phyloP scores from a whole-genome alignment of 176 grass and related monocot genomes.

The Musa acuminata region DNA sequence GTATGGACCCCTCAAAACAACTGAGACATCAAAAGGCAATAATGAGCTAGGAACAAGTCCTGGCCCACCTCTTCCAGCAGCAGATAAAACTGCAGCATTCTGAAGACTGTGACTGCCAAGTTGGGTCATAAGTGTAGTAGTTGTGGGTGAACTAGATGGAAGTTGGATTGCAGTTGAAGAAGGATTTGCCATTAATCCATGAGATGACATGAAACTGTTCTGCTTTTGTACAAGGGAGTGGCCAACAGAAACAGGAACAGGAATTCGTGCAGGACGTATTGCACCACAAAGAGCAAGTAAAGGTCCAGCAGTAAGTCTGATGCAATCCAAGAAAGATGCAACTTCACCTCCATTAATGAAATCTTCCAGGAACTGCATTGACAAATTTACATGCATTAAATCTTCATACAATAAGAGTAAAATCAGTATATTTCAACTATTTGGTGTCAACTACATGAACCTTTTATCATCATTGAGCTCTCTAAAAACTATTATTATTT shows the following conservation, averaged over 20 bases:
- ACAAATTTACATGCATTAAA: not conserved
- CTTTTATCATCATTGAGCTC: too few relatives aligned
- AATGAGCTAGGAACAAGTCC: conserved; percentile 98
- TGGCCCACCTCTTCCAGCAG: conserved; percentile 64
- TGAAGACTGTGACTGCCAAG: conserved; percentile 66
- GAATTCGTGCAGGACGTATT: conserved; percentile 94
- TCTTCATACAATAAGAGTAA: not conserved
- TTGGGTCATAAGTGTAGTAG: conserved; percentile 40
- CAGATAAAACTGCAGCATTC: conserved; percentile 71
- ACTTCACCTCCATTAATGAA: conserved; percentile 98
- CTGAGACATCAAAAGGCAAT: conserved; percentile 96
- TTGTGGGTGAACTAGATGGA: conserved; percentile 26
- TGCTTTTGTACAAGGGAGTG: conserved; percentile 56
- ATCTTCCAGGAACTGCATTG: conserved; percentile 93
- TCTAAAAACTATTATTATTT: too few relatives aligned
- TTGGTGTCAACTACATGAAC: too few relatives aligned
- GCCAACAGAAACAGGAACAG: conserved; percentile 65
- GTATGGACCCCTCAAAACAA: conserved; percentile 90
- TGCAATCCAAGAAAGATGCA: conserved; percentile 96
- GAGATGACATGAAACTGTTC: conserved; percentile 27
- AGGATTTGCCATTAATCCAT: conserved; percentile 48
- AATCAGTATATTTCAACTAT: too few relatives aligned
- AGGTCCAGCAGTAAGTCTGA: conserved; percentile 84
- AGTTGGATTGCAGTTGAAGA: conserved; percentile 51
- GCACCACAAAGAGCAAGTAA: conserved; percentile 96